These are phyloP conservation scores for Trichophyton benhamiae DNA, from an alignment of 2,329 filamentous ascomycete genomes.

Conservation along the genomic window DNA sequence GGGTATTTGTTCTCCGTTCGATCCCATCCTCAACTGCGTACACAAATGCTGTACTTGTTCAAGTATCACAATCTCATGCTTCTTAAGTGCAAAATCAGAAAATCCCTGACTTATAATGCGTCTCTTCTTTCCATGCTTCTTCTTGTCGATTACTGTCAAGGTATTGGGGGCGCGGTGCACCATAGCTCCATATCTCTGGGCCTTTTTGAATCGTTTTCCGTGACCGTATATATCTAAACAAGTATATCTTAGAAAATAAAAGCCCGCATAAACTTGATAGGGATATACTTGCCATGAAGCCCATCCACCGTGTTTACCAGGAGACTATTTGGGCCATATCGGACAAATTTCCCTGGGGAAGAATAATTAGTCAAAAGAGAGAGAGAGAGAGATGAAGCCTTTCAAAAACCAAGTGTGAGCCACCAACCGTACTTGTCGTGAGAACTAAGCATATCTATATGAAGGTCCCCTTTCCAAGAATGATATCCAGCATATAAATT, in stretches of 20 bases:
- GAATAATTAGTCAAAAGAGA: background rate
- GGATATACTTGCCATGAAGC: conserved; percentile 56
- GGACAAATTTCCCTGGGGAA: background rate
- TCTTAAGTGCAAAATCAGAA: conserved; percentile 33
- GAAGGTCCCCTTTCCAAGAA: background rate
- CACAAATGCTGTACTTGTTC: conserved; percentile 56
- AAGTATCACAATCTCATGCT: conserved; percentile 56
- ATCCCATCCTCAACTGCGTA: conserved; percentile 20
- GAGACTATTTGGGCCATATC: background rate
- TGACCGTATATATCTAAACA: conserved; percentile 42
- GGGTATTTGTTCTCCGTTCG: conserved; percentile 11
- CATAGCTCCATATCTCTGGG: conserved; percentile 26
- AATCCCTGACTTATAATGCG: conserved; percentile 20
- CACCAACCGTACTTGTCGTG: background rate
- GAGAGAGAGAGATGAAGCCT: too few relatives aligned
- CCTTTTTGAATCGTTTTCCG: conserved; percentile 18
- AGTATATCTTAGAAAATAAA: conserved; percentile 63
- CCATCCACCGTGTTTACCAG: background rate
- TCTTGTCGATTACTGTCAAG: conserved; percentile 14
- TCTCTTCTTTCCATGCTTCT: conserved; percentile 15
- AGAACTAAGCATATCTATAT: background rate
- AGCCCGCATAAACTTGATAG: conserved; percentile 50
- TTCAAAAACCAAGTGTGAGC: background rate
- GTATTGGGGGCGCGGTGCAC: conserved; percentile 7
- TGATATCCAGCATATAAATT: background rate